Conservation (phyloP, 2,329 filamentous ascomycete genomes). For the Stemphylium vesicarium region DNA sequence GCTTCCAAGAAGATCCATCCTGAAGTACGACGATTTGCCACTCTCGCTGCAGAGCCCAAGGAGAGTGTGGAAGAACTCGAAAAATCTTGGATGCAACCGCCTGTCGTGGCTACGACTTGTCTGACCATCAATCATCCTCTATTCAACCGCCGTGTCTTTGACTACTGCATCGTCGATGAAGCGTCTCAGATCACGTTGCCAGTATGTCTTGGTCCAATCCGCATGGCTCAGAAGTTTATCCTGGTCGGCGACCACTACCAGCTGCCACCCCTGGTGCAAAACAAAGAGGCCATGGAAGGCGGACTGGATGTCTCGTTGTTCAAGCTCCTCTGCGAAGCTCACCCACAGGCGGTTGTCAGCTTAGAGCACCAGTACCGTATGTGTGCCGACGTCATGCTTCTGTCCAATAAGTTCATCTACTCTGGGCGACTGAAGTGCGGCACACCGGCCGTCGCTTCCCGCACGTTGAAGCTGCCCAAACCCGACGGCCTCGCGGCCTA, state of each 20-base stretch:
- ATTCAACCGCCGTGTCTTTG: slow-evolving; percentile 87
- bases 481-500: slow-evolving; percentile 40
- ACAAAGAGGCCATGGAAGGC: slow-evolving; percentile 82
- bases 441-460: slow-evolving; percentile 73
- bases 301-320: slow-evolving; percentile 93
- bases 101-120: slow-evolving; percentile 93
- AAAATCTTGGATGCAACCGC: slow-evolving; percentile 81
- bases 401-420: slow-evolving; percentile 94
- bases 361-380: slow-evolving; percentile 97
- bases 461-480: slow-evolving; percentile 70
- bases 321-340: slow-evolving; percentile 86
- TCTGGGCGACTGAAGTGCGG: slow-evolving; percentile 89
- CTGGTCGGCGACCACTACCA: slow-evolving; percentile 97
- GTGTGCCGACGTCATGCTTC: slow-evolving; percentile 94
- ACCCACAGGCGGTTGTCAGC: slow-evolving; percentile 86
- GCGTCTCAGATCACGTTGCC: slow-evolving; percentile 97
- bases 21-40: slow-evolving; percentile 84
- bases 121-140: slow-evolving; percentile 88
- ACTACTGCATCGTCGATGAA: slow-evolving; percentile 98
- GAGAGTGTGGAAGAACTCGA: slow-evolving; percentile 82
- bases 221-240: slow-evolving; percentile 91
- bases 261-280: slow-evolving; percentile 90
- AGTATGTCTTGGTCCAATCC: slow-evolving; percentile 90
- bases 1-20: slow-evolving; percentile 84
- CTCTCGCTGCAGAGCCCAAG: slow-evolving; percentile 75